Evolutionary conservation across 2,329 filamentous ascomycete species (phyloP).

Genomic region (Paecilomyces sp.): DNA sequence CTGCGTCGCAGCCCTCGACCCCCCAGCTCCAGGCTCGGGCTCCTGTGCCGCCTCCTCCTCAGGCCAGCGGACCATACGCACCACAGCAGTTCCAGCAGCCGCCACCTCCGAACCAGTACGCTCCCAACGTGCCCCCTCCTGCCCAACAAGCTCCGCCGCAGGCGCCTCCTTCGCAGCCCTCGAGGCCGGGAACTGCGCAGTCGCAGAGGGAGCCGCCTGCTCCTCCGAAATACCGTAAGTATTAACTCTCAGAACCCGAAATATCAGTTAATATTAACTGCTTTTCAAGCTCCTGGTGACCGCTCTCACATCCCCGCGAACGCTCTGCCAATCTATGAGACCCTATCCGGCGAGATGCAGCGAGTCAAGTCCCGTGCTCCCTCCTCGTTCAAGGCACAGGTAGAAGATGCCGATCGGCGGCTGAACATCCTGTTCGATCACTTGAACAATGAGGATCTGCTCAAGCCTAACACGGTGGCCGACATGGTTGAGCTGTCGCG

Average conservation of each 20-base stretch:
- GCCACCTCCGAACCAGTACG: conserved; percentile 35
- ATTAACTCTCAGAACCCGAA: not conserved
- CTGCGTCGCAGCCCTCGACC: conserved; percentile 48
- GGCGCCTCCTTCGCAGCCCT: conserved; percentile 28
- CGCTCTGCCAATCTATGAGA: conserved; percentile 72
- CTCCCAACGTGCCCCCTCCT: conserved; percentile 42
- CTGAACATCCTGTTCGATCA: conserved; percentile 93
- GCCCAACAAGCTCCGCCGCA: conserved; percentile 25
- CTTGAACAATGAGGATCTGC: conserved; percentile 87
- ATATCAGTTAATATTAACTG: conserved; percentile 8
- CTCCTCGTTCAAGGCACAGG: conserved; percentile 76
- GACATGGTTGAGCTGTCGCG: conserved; percentile 48
- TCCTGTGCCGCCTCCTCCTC: conserved; percentile 43
- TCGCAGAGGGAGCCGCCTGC: conserved; percentile 44
- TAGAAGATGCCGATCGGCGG: conserved; percentile 89
- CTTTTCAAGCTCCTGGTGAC: conserved; percentile 58
- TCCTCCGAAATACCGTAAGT: conserved; percentile 62
- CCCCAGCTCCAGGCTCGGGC: conserved; percentile 39
- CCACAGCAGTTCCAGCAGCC: conserved; percentile 39
- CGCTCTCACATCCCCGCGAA: conserved; percentile 76
- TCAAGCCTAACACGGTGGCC: conserved; percentile 63
- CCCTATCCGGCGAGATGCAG: conserved; percentile 77
- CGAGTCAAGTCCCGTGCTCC: conserved; percentile 82
- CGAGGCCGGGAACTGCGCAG: conserved; percentile 42
- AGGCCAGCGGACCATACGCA: conserved; percentile 49